Base-by-base conservation (phyloP, 192 early-diverging fungal genomes). In the Phlyctochytrium bullatum region DNA sequence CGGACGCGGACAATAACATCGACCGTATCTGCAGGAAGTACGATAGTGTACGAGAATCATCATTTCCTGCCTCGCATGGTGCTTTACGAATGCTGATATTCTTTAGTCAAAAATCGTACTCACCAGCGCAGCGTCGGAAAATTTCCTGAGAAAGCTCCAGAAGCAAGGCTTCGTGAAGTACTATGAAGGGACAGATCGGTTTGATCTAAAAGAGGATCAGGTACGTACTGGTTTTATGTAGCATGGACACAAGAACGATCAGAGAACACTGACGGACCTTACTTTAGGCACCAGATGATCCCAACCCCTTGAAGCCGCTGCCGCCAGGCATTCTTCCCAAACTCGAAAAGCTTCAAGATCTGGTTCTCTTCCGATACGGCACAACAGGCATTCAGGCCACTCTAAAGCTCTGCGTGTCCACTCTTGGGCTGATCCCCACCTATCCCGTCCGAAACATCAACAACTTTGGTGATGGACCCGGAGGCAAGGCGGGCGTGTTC, bases 331-430 rank as follows among this genome's bases (percentile, higher is more conserved):
- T 36, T 12, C 36, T 32, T 14, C 20, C 40, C 25, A 65, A 59
- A 52, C 51, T 80, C 20, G 79, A 80, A 73, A 74, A 67, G 34
- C 76, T 79, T 24, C 80, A 76, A 50, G 91, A 93, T 57, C 71
- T 93, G 47, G 91, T 93, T 0, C 61, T 93, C 65, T 93, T 92
- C 65, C 85, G 92, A 3, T 93, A 91, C 73, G 91, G 90, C 17
- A 84, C 82, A 3, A 92, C 92, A 2, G 92, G 92, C n/a, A 88
- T 92, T 3, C 87, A 86, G 50, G 88, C 91, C 4, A 83, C 87
- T 0, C 64, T 93, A 56, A 69, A 80, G 34, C 73, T 80, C 23
- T 89, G 86, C 0, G 84, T 93, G 0, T 81, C 89, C 27, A 69
- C 81, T 3, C 68, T 91, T 4, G 86, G 89, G 0, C 72, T 91